phyloP scores from a whole-genome alignment of 805 yeast genomes.

The Zygoascus ofunaensis region DNA sequence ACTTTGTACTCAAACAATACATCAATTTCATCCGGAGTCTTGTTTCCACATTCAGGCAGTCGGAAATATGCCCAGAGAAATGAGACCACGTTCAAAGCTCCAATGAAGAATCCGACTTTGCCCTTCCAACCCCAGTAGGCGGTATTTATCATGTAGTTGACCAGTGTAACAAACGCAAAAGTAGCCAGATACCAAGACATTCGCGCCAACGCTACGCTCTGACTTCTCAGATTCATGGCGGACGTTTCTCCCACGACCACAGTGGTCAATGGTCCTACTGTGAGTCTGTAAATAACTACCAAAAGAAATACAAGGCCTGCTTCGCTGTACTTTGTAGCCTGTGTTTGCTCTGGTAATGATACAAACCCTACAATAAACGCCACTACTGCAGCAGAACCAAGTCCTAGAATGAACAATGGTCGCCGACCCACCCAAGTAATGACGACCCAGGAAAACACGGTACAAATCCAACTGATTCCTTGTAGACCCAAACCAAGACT shows the following conservation, averaged over 20 bases:
- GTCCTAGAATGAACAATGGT: slow-evolving; percentile 26
- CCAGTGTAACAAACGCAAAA: slow-evolving; percentile 12
- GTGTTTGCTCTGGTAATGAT: slow-evolving; percentile 26
- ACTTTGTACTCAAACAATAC: slow-evolving; percentile 34
- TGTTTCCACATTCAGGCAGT: slow-evolving; percentile 49
- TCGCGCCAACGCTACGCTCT: slow-evolving; percentile 35
- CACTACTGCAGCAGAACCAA: slow-evolving; percentile 28
- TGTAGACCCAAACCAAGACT: slow-evolving; percentile 39
- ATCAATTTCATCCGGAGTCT: slow-evolving; percentile 53
- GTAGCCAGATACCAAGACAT: slow-evolving; percentile 20
- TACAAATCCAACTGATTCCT: slow-evolving; percentile 38
- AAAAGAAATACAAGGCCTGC: slow-evolving; percentile 35
- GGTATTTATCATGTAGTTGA: slow-evolving; percentile 43
- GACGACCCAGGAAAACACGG: slow-evolving; percentile 20
- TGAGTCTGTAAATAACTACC: slow-evolving; percentile 37
- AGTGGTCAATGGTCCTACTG: slow-evolving; percentile 37
- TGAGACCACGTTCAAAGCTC: not conserved
- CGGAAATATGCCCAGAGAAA: slow-evolving; percentile 40
- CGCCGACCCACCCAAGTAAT: slow-evolving; percentile 19
- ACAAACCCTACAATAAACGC: slow-evolving; percentile 39
- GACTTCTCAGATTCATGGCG: slow-evolving; percentile 34
- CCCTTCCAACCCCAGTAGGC: slow-evolving; percentile 38
- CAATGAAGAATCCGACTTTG: slow-evolving; percentile 33
- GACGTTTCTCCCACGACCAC: slow-evolving; percentile 36
- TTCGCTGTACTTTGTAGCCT: slow-evolving; percentile 28